Conservation (phyloP, 305 asterid genomes). For the Caryopteris hybrid region DNA sequence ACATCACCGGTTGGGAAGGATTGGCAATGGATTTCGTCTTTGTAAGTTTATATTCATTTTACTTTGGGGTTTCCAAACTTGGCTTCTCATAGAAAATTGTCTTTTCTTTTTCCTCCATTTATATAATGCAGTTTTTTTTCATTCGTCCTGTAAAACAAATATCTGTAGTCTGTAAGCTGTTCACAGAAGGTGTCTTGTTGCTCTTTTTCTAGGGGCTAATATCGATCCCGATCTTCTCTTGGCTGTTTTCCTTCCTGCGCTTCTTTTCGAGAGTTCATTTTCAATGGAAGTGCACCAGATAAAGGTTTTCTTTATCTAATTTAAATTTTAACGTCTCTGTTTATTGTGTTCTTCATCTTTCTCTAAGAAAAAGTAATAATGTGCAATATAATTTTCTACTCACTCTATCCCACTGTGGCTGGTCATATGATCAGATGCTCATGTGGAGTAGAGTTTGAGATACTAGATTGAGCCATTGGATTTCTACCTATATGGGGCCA, state of each 20-base stretch:
- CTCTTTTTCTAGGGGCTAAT: conserved; percentile 61
- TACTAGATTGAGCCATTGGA: no score
- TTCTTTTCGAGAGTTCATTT: conserved; percentile 95
- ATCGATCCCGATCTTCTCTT: conserved; percentile 93
- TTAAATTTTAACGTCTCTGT: background rate
- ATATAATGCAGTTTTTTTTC: no score
- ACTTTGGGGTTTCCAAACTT: background rate
- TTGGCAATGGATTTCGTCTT: conserved; percentile 83
- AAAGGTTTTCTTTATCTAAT: conserved; percentile 63
- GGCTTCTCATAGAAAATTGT: no score
- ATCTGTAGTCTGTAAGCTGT: background rate
- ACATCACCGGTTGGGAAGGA: conserved; percentile 66
- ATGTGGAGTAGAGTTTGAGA: no score
- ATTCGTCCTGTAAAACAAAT: no score
- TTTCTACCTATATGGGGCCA: no score
- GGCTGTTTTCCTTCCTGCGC: conserved; percentile 98
- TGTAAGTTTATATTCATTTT: conserved; percentile 51
- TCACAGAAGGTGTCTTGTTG: background rate
- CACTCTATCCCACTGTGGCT: no score
- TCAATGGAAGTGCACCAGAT: conserved; percentile 96
- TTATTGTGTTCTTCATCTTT: background rate
- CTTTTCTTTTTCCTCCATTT: no score
- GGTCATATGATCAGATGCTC: no score
- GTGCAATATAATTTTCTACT: no score
- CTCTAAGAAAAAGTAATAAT: background rate